Evolutionary conservation across 805 yeast genomes (phyloP), one percentile per base, ranked within the genome.

Genomic region (Wickerhamiella alocasiicola): DNA sequence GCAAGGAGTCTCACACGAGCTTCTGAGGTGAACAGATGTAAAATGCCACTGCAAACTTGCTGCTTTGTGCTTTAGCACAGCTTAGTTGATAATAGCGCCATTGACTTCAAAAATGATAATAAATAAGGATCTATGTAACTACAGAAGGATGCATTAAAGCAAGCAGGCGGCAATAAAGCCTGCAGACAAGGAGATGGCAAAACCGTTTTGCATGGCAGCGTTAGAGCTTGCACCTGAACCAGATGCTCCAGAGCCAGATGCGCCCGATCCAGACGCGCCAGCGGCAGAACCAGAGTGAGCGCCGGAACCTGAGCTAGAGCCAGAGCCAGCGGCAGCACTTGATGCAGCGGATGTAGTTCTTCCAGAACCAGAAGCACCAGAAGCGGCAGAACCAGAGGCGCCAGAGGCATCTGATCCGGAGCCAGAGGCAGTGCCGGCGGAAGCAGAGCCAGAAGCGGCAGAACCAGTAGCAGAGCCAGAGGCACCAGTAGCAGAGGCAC

Each of bases 331-430:
- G n/a, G n/a, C n/a, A n/a, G n/a, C n/a, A n/a, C n/a, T n/a, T n/a
- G n/a, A n/a, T n/a, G n/a, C 19, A n/a, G 24, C 44, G 21, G n/a
- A 24, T 38, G 5, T 39, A 17, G 35, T n/a, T n/a, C n/a, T n/a
- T n/a, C 27, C 44, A 31, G 42, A 5, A 29, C 40, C 42, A 20
- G 43, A 24, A 29, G 38, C 26, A 20, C 31, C 26, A 27, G 42
- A 17, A 28, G 25, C 36, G 23, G 37, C 33, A 9, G 26, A 24
- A 12, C 26, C 26, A 20, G 27, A 21, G 17, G 35, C 12, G 32
- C 32, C 32, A 12, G 39, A 19, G 13, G 34, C 13, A 3, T 23
- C 5, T 9, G 41, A 37, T 12, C 30, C 29, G 16, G 37, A 33
- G 9, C 30, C 38, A 34, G 38, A 24, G 30, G 38, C 38, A n/a